These are phyloP conservation scores for Trypanosoma melophagium DNA, from an alignment of 208 protist genomes.

Conservation along the genomic window DNA sequence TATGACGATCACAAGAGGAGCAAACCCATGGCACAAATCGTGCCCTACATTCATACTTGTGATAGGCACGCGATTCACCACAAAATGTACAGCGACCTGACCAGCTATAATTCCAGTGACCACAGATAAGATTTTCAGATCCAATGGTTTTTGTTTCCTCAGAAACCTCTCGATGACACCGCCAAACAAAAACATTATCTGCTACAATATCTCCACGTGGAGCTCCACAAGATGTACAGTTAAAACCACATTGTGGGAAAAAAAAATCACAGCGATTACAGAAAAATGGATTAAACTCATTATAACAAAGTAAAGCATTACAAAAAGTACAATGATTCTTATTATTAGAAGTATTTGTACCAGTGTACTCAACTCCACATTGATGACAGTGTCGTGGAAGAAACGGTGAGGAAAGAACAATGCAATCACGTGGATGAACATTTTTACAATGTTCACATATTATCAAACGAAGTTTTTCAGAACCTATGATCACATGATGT, in stretches of 20 bases:
- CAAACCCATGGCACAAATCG: constrained; percentile 57
- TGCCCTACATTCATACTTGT: constrained; percentile 53
- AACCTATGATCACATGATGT: constrained; percentile 1
- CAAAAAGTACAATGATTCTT: constrained; percentile 47
- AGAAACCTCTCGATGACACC: constrained; percentile 55
- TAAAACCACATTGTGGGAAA: constrained; percentile 46
- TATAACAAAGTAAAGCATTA: constrained; percentile 41
- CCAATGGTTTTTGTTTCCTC: background rate
- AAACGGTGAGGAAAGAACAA: constrained; percentile 47
- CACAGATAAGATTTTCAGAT: constrained; percentile 32
- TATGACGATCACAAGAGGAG: constrained; percentile 38
- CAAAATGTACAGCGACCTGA: constrained; percentile 40
- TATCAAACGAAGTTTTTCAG: constrained; percentile 34
- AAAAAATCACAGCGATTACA: constrained; percentile 42
- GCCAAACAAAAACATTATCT: constrained; percentile 50
- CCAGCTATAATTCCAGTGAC: constrained; percentile 85
- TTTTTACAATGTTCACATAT: constrained; percentile 52
- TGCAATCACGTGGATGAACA: constrained; percentile 63
- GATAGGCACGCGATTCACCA: constrained; percentile 39
- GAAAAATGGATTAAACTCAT: constrained; percentile 64
- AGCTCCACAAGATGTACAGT: constrained; percentile 52
- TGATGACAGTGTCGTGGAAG: constrained; percentile 65
- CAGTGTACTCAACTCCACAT: constrained; percentile 43
- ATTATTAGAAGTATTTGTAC: background rate
- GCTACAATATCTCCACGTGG: constrained; percentile 46